Evolutionary conservation across 2,329 filamentous ascomycete species (phyloP).

Genomic region (Teratosphaeria nubilosa): DNA sequence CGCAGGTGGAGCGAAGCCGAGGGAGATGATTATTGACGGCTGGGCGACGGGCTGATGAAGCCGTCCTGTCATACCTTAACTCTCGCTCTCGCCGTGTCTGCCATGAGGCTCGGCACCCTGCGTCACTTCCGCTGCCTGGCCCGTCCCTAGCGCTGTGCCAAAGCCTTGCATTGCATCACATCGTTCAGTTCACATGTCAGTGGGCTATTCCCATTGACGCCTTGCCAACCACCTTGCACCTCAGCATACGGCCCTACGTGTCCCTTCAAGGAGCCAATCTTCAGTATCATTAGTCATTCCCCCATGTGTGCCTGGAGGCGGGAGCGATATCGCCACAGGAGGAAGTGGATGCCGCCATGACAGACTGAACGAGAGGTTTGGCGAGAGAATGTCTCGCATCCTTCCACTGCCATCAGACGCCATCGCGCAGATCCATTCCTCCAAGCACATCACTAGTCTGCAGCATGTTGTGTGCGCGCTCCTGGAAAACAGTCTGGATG

Average conservation of each 20-base stretch:
- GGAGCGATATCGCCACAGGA: background rate
- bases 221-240: background rate
- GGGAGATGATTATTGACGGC: background rate
- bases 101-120: background rate
- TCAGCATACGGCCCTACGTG: too few species aligned
- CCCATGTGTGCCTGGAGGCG: background rate
- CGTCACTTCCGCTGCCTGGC: background rate
- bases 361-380: background rate
- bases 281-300: background rate
- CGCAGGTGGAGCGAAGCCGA: background rate
- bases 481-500: slow-evolving; percentile 77
- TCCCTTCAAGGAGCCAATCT: background rate
- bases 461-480: slow-evolving; percentile 62
- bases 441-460: slow-evolving; percentile 65
- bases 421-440: slow-evolving; percentile 67
- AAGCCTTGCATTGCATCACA: too few species aligned
- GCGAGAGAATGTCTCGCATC: slow-evolving; percentile 13
- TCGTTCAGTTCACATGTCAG: background rate
- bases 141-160: background rate
- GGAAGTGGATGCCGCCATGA: slow-evolving; percentile 1
- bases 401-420: slow-evolving; percentile 16
- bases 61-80: background rate
- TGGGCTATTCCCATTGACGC: too few species aligned
- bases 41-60: background rate
- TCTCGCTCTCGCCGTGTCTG: background rate